phyloP scores from a whole-genome alignment of 1,284 basidiomycete genomes.

The Moesziomyces parantarcticus region DNA sequence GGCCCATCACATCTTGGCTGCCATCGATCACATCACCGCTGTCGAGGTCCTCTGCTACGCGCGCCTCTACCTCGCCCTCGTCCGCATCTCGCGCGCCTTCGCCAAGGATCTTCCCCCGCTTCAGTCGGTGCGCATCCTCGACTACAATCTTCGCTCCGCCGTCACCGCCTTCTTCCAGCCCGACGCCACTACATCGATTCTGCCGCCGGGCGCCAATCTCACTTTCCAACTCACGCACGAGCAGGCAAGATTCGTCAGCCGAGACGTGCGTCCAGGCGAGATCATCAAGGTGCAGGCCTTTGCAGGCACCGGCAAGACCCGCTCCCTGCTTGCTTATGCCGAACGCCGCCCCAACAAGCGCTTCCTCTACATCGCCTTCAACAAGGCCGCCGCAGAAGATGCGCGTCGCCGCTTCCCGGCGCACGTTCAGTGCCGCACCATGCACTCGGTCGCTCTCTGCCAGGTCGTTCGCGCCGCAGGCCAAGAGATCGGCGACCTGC shows the following conservation, averaged over 20 bases:
- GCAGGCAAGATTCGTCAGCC: conserved; percentile 50
- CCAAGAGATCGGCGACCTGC: conserved; percentile 50
- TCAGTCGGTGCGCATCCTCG: conserved; percentile 49
- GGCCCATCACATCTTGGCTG: conserved; percentile 34
- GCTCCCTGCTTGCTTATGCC: conserved; percentile 57
- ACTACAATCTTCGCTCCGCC: conserved; percentile 50
- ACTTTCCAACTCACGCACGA: conserved; percentile 57
- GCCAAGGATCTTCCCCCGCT: conserved; percentile 26
- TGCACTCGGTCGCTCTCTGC: conserved; percentile 58
- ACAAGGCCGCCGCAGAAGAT: conserved; percentile 55
- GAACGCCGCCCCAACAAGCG: conserved; percentile 46
- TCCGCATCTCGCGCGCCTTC: conserved; percentile 52
- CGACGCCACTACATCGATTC: conserved; percentile 1
- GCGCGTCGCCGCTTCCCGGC: conserved; percentile 51
- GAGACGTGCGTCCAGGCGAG: conserved; percentile 49
- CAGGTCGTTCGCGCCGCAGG: conserved; percentile 48
- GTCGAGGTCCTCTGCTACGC: conserved; percentile 51
- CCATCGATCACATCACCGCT: conserved; percentile 42
- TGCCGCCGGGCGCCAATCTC: conserved; percentile 5
- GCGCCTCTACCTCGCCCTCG: conserved; percentile 54
- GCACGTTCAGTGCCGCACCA: conserved; percentile 61
- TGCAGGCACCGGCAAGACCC: conserved; percentile 62
- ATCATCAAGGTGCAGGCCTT: conserved; percentile 61
- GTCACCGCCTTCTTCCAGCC: conserved; percentile 46
- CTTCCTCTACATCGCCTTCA: conserved; percentile 63